phyloP scores from a whole-genome alignment of 768 basidiomycete genomes.

The Tylopilus rubrobrunneus region DNA sequence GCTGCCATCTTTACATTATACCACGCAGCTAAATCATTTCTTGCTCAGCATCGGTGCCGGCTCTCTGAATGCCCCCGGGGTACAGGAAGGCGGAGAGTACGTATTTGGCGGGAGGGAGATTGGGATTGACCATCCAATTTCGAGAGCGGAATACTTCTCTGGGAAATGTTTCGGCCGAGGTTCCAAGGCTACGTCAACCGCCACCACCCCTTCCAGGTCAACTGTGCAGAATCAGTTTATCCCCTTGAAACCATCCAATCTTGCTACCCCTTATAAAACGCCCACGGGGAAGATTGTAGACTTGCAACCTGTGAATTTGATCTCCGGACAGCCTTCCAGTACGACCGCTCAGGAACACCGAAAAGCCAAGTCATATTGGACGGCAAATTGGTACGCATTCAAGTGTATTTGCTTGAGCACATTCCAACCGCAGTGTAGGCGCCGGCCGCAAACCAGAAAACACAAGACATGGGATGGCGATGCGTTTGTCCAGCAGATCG shows the following conservation, averaged over 20 bases:
- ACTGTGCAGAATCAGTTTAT: constrained; percentile 29
- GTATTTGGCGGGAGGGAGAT: constrained; percentile 54
- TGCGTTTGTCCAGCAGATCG: constrained; percentile 52
- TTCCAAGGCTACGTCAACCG: constrained; percentile 15
- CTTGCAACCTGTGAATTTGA: constrained; percentile 39
- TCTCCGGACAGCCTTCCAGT: constrained; percentile 18
- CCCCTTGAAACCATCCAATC: constrained; percentile 30
- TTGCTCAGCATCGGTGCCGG: constrained; percentile 48
- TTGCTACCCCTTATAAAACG: constrained; percentile 19
- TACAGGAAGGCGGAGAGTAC: constrained; percentile 36
- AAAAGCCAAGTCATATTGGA: constrained; percentile 47
- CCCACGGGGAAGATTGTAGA: constrained; percentile 33
- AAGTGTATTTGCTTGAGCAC: background rate
- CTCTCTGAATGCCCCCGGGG: constrained; percentile 40
- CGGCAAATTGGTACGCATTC: constrained; percentile 58
- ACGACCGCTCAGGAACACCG: constrained; percentile 5
- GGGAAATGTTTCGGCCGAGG: constrained; percentile 59
- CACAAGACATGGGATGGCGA: constrained; percentile 88
- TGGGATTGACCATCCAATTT: constrained; percentile 57
- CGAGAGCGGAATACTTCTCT: constrained; percentile 54
- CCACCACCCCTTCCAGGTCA: constrained; percentile 22
- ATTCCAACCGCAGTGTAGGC: constrained; percentile 41
- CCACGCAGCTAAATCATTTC: background rate
- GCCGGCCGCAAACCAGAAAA: constrained; percentile 68
- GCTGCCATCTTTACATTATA: constrained; percentile 17